Conservation (phyloP, 805 yeast genomes). For the Yarrowia yakushimensis region DNA sequence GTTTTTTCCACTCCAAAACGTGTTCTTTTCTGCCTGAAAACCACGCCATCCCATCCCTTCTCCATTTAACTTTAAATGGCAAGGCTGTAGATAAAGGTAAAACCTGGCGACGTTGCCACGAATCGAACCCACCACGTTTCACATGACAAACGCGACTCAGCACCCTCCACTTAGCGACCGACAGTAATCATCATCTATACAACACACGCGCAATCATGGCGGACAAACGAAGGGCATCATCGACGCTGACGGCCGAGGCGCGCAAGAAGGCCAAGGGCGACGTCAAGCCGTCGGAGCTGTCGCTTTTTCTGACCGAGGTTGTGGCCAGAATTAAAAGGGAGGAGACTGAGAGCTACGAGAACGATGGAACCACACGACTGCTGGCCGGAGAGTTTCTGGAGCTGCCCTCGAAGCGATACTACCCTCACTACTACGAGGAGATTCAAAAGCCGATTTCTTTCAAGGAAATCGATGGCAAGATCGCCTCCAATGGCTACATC, state of each 20-base stretch:
- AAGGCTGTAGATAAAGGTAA: not conserved
- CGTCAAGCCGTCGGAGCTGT: not conserved
- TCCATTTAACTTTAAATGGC: not conserved
- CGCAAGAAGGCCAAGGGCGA: constrained; percentile 12
- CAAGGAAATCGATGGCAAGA: constrained; percentile 55
- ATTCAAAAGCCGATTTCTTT: constrained; percentile 66
- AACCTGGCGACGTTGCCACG: not conserved
- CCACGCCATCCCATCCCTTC: not conserved
- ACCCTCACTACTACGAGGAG: constrained; percentile 74
- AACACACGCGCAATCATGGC: not conserved
- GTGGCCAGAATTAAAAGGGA: not conserved
- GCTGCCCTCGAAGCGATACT: constrained; percentile 68
- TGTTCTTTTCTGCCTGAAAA: not conserved
- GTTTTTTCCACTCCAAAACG: too few relatives aligned
- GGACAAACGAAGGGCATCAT: constrained; percentile 20
- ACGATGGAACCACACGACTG: constrained; percentile 30
- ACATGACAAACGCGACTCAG: not conserved
- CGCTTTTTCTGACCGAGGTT: not conserved
- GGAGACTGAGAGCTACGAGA: constrained; percentile 6
- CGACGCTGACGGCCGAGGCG: not conserved
- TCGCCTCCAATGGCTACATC: constrained; percentile 41
- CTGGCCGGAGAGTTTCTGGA: constrained; percentile 55
- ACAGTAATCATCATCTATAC: not conserved
- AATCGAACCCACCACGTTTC: not conserved
- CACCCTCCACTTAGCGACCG: not conserved